Percentiles rank a stretch among this genome's conserved stretches.
Evolutionary conservation across 2,329 filamentous ascomycete species (phyloP).

Genomic region (Ceratocystiopsis brevicomis): DNA sequence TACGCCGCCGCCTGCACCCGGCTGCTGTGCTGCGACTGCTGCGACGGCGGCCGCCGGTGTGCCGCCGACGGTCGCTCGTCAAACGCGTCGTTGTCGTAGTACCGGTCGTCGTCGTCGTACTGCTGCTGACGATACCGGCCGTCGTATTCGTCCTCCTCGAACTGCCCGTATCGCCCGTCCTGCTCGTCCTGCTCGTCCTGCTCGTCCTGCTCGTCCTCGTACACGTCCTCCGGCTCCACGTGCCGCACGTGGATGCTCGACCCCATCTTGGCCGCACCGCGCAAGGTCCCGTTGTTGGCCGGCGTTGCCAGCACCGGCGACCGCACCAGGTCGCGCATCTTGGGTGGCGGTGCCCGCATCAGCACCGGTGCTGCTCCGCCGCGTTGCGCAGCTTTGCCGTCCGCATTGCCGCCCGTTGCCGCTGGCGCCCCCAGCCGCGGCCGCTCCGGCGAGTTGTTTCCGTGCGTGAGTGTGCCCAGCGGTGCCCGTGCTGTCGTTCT

Average conservation of each 20-base stretch:
- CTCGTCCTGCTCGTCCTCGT: constrained; percentile 38
- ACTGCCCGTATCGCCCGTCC: not conserved
- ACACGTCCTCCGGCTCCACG: constrained; percentile 64
- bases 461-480: constrained; percentile 48
- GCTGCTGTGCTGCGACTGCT: constrained; percentile 4
- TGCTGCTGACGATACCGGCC: constrained; percentile 32
- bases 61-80: constrained; percentile 1
- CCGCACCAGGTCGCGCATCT: constrained; percentile 63
- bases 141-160: constrained; percentile 1
- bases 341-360: constrained; percentile 58
- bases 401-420: not conserved
- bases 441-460: constrained; percentile 68
- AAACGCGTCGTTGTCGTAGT: not conserved
- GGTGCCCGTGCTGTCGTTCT: constrained; percentile 30
- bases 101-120: not conserved
- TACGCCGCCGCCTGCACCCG: not conserved
- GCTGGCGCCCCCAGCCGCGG: constrained; percentile 20
- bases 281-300: constrained; percentile 15
- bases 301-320: constrained; percentile 33
- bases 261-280: constrained; percentile 29
- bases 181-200: constrained; percentile 2
- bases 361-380: constrained; percentile 22
- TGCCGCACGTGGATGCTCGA: constrained; percentile 37
- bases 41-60: constrained; percentile 5
- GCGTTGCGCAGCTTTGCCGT: constrained; percentile 18